A percentile compares a stretch with the other conserved stretches of the same genome.
Conservation (phyloP, 768 basidiomycete genomes). For the Termitomyces sp. region DNA sequence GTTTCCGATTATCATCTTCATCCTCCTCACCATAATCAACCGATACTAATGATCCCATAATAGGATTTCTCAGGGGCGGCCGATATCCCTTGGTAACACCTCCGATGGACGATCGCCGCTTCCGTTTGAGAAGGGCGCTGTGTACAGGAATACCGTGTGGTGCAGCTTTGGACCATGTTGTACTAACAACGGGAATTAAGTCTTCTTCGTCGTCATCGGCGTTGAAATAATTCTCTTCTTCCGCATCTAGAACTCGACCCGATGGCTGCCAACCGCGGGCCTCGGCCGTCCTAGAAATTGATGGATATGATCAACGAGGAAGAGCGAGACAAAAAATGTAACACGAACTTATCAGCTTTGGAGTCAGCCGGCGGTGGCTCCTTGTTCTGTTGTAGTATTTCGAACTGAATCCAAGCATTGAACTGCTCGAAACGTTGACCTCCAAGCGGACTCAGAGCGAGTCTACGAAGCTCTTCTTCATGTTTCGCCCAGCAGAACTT, state of each 20-base stretch:
- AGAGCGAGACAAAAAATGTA: conserved; percentile 8
- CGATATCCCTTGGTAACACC: conserved; percentile 40
- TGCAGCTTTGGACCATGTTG: conserved; percentile 27
- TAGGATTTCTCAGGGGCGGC: conserved; percentile 44
- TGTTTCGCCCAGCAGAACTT: conserved; percentile 78
- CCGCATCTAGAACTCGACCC: conserved; percentile 54
- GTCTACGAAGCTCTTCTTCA: conserved; percentile 54
- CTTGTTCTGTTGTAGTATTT: conserved; percentile 64
- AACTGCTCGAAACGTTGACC: conserved; percentile 67
- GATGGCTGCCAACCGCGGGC: conserved; percentile 35
- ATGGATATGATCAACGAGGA: conserved; percentile 1
- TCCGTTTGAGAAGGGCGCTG: conserved; percentile 48
- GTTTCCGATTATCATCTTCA: conserved; percentile 21
- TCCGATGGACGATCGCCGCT: conserved; percentile 42
- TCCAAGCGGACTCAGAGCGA: conserved; percentile 56
- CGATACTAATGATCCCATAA: conserved; percentile 50
- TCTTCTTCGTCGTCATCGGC: conserved; percentile 81
- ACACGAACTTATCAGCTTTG: conserved; percentile 45
- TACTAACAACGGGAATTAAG: conserved; percentile 31
- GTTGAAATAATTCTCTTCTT: conserved; percentile 95
- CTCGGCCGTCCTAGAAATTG: conserved; percentile 27
- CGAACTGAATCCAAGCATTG: conserved; percentile 62
- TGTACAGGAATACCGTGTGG: conserved; percentile 24
- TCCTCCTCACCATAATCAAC: conserved; percentile 73
- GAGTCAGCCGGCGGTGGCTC: conserved; percentile 59